Evolutionary conservation across 192 early-diverging fungal species (phyloP).

Genomic region (Spizellomyces punctatus): DNA sequence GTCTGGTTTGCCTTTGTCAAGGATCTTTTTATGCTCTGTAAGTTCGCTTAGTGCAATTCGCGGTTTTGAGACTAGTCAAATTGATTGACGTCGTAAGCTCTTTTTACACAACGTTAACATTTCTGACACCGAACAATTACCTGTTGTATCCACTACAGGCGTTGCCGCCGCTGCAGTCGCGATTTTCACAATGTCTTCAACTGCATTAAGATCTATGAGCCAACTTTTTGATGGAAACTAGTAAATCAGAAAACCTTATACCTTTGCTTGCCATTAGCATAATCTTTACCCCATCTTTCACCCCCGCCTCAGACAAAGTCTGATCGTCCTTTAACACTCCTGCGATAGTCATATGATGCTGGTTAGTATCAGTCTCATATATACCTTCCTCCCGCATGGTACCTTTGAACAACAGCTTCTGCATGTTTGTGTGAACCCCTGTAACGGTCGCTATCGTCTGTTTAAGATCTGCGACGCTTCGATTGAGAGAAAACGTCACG

Average conservation of each 20-base stretch:
- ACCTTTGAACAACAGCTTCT: slow-evolving; percentile 35
- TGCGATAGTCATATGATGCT: neutral
- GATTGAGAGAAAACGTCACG: neutral
- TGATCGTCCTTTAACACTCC: slow-evolving; percentile 30
- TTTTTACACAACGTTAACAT: too few relatives aligned
- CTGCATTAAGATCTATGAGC: neutral
- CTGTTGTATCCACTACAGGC: neutral
- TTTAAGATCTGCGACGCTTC: slow-evolving; percentile 17
- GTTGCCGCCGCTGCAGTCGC: slow-evolving; percentile 18
- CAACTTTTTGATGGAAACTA: neutral
- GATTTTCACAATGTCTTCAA: slow-evolving; percentile 27
- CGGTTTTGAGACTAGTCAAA: neutral
- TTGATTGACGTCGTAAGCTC: neutral
- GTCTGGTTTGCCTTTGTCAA: slow-evolving; percentile 32
- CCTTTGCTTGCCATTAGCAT: slow-evolving; percentile 35
- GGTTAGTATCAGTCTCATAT: neutral
- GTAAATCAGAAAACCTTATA: neutral
- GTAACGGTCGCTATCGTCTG: slow-evolving; percentile 7
- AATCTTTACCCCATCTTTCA: slow-evolving; percentile 27
- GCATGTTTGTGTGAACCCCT: slow-evolving; percentile 25
- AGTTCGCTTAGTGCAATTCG: slow-evolving; percentile 6
- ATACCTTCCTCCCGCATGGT: neutral
- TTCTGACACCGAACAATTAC: neutral
- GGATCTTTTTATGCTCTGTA: slow-evolving; percentile 35
- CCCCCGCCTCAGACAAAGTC: slow-evolving; percentile 14